phyloP scores from a whole-genome alignment of 2,329 filamentous ascomycete genomes.

The Ophiostoma triangulosporum region DNA sequence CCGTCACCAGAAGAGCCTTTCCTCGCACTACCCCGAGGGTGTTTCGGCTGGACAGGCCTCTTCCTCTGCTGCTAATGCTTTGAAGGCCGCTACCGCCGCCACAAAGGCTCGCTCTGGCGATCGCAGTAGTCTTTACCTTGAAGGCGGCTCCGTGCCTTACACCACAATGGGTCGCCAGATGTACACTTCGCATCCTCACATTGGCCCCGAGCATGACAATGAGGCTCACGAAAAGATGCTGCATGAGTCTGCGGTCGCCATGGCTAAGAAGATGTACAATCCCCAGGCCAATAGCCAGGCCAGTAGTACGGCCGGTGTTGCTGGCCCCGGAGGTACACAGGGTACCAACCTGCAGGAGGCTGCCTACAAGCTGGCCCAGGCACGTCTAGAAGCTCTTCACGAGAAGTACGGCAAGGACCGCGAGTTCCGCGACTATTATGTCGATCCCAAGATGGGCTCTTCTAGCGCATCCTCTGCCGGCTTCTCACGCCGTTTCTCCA shows the following conservation, averaged over 20 bases:
- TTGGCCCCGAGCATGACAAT: constrained; percentile 61
- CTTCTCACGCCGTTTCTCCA: constrained; percentile 30
- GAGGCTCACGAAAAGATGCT: constrained; percentile 57
- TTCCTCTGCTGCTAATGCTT: constrained; percentile 15
- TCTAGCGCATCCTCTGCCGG: constrained; percentile 11
- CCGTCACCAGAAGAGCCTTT: constrained; percentile 19
- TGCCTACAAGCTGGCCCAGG: constrained; percentile 73
- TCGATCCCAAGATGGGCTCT: constrained; percentile 22
- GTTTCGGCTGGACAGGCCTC: constrained; percentile 17
- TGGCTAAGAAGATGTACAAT: constrained; percentile 81
- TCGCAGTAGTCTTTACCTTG: constrained; percentile 30
- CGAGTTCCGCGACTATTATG: constrained; percentile 67
- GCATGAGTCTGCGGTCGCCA: constrained; percentile 71
- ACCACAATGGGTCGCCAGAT: constrained; percentile 59
- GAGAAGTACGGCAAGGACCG: constrained; percentile 50
- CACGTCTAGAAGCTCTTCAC: constrained; percentile 68
- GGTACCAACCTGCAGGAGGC: constrained; percentile 62
- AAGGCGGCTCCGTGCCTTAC: constrained; percentile 52
- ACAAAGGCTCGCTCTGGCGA: constrained; percentile 24
- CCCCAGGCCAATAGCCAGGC: not conserved
- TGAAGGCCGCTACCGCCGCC: constrained; percentile 59
- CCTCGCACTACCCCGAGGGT: constrained; percentile 7
- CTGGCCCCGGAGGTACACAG: constrained; percentile 26
- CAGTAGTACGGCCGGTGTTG: not conserved
- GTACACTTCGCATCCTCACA: constrained; percentile 63